Base-by-base conservation (phyloP, 306 rosid species). In the Vachellia pachyceras region DNA sequence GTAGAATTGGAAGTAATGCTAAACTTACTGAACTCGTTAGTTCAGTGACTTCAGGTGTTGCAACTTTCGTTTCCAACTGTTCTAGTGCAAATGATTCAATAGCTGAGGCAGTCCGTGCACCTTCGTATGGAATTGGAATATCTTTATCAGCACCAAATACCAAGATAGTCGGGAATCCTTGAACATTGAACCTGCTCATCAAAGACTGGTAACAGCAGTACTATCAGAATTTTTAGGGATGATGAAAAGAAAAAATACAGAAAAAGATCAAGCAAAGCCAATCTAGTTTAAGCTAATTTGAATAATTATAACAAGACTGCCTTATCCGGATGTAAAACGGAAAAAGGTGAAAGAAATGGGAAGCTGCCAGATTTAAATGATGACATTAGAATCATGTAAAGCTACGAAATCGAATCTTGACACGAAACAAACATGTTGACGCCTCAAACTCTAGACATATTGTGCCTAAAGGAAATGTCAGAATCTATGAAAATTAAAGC, bases 91-190 rank as follows among this genome's bases (percentile, higher is more conserved):
- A 96, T 42, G 98, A 90, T 85, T 94, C 99, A 9, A 96, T 90
- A 46, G 91, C 98, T 60, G 90, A 80, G 49, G 98, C 97, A 63
- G 91, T 87, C 78, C 99, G 90, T 42, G 95, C 94, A 69, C 99
- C 97, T 84, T 96, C 99, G 10, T 89, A 96, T n/a, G 95, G 91
- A 65, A 88, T 57, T 72, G 98, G 99, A 77, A 82, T 90, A 49
- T 96, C 98, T 82, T 96, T 96, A 88, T 96, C 98, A 73, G 98
- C 91, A 82, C 99, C 97, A 77, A 96, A 96, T 54, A 96, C 86
- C 86, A 96, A 86, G 81, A 96, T 96, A 57, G 99, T 96, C 52
- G 99, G 99, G 79, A 96, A 96, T 77, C 99, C 99, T 92, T 94
- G 91, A 83, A 96, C 98, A 5, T 82, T 92, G 87, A 90, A 96